Base-by-base conservation (phyloP, 2,329 filamentous ascomycete genomes). In the Kalmusia sp. region DNA sequence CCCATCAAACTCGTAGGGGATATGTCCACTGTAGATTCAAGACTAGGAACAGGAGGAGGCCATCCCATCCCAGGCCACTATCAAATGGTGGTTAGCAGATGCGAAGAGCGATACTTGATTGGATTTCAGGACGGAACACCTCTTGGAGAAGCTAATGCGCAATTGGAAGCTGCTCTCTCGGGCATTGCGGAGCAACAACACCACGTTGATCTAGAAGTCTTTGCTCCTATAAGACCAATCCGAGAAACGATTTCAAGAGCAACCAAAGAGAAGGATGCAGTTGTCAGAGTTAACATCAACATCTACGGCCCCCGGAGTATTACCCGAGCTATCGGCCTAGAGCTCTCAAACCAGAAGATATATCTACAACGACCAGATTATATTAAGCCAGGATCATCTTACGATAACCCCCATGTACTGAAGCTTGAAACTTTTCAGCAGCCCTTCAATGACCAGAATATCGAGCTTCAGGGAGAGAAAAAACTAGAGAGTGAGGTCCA, bases 361-460 rank as follows among this genome's bases (percentile, higher is more conserved):
- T 71, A 63, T 31, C 52, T 71, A 1, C 68, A 71, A 49, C 50
- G 49, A 9, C 65, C 68, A 2, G 59, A 63, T 21, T 48, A 63
- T 25, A 19, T 63, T 3, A 53, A 57, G 28, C 14, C 52, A 8
- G 58, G 58, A 14, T 8, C 43, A 2, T 15, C 28, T 0, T 70
- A 71, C 37, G 63, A 69, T 4, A 71, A 70, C 37, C 67, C 68
- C 2, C 68, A 71, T 12, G 19, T 65, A 2, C 51, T 69, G 21
- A 65, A 56, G 12, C 51, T 69, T 8, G 28, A 51, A 1, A 34
- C 61, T 2, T 46, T 56, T 17, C 51, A 61, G 2, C 17, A 25
- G 11, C 17, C 49, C 4, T 34, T 15, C 8, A 9, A 39, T 2
- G 41, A 57, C 6, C 15, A 30, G 4, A 37, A 24, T 3, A 25